Evolutionary conservation across 2,329 filamentous ascomycete species (phyloP), one percentile per base, ranked within the genome.

Genomic region (Reticulascus tulasneorum): DNA sequence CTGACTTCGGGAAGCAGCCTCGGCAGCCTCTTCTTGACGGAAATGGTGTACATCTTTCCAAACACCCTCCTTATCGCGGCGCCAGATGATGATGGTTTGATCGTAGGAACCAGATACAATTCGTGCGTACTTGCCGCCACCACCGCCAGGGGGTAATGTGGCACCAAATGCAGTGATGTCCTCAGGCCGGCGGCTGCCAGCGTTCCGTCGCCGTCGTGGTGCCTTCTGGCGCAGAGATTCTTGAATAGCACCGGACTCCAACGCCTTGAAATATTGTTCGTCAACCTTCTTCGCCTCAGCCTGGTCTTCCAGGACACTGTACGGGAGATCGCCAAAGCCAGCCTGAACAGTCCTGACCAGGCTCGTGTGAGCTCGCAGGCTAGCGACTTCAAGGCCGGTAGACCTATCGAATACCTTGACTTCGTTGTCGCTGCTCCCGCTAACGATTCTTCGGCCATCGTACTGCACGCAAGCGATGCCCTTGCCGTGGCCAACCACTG

Each of bases 391-490:
- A 9, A 93, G 82, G 5, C 86, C 85, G 0, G 88, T 89, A 29
- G 78, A 75, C 28, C 85, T 82, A 56, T 97, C 93, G 57, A 94
- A 98, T 15, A 98, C 93, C 48, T 93, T 89, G 21, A 98, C 88
- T 25, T 93, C 90, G 55, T 94, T 89, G 59, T 98, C 93, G 50
- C 90, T 96, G 59, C 90, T 96, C 4, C 93, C 93, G 50, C 88
- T 96, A 33, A 98, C 88, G 45, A 98, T 94, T 15, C 93, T 79
- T 33, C 87, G 81, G 18, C 88, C 89, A 56, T 98, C 93, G 54
- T 93, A 97, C 60, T 98, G 91, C 12, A 98, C 90, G 58, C 93
- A 98, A 4, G 93, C 93, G 50, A 98, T 97, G 21, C 93, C 93
- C 58, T 98, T 98, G 45, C 79, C 79, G 53, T 98, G 93, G 2